Evolutionary conservation across 2,329 filamentous ascomycete species (phyloP).

Genomic region (Teratosphaeria zuluensis): DNA sequence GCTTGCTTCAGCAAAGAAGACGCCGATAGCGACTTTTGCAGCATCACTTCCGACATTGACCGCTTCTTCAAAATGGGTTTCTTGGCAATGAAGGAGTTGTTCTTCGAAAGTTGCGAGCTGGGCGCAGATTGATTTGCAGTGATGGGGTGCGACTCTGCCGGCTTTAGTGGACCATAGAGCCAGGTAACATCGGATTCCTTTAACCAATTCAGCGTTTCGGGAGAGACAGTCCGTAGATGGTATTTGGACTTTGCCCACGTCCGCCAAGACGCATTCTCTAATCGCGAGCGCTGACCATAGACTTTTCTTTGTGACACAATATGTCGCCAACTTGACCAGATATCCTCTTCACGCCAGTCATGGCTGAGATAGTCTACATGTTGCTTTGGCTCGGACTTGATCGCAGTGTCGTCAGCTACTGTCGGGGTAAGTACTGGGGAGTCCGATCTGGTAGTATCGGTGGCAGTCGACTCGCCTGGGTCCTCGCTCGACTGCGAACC

Average conservation of each 20-base stretch:
- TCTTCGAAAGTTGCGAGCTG: slow-evolving; percentile 48
- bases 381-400: slow-evolving; percentile 64
- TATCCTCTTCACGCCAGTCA: slow-evolving; percentile 89
- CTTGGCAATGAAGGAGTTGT: slow-evolving; percentile 62
- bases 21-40: slow-evolving; percentile 77
- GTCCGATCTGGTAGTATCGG: slow-evolving; percentile 48
- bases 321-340: slow-evolving; percentile 95
- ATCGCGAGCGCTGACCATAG: slow-evolving; percentile 68
- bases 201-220: slow-evolving; percentile 89
- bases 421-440: slow-evolving; percentile 48
- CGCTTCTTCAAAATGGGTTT: slow-evolving; percentile 95
- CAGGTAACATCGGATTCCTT: slow-evolving; percentile 97
- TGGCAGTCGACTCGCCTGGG: slow-evolving; percentile 28
- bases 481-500: slow-evolving; percentile 7
- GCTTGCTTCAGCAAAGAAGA: slow-evolving; percentile 86
- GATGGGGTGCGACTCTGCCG: slow-evolving; percentile 49
- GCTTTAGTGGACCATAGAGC: slow-evolving; percentile 89
- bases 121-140: slow-evolving; percentile 38
- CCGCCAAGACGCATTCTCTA: slow-evolving; percentile 96
- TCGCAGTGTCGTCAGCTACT: slow-evolving; percentile 69
- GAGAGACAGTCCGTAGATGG: slow-evolving; percentile 74
- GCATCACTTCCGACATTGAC: slow-evolving; percentile 90
- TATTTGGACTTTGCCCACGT: slow-evolving; percentile 94
- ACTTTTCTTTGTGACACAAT: slow-evolving; percentile 70
- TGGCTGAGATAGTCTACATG: slow-evolving; percentile 96